A percentile compares a stretch with the other conserved stretches of the same genome.
Conservation (phyloP, 371 early-diverging fungal species). For the Mucor irregularis region DNA sequence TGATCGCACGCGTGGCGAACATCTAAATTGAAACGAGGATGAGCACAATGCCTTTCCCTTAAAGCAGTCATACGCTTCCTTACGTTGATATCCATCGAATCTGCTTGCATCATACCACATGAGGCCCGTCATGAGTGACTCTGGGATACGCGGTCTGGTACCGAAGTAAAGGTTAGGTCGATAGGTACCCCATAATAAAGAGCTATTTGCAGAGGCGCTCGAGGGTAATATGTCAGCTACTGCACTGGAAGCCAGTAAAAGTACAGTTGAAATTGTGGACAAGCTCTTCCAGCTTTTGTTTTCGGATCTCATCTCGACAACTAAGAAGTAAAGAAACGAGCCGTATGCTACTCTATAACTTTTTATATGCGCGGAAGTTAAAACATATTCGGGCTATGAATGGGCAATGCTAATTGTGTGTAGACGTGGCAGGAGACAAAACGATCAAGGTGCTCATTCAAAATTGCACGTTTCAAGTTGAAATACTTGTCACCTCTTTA, state of each 20-base stretch:
- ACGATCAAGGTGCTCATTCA: no score
- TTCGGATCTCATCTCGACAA: no score
- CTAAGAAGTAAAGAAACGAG: no score
- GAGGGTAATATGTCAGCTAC: conserved; percentile 3
- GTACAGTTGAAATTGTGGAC: background rate
- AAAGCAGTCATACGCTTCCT: background rate
- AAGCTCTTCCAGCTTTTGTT: conserved; percentile 1
- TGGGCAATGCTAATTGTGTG: no score
- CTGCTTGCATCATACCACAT: conserved; percentile 86
- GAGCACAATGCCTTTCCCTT: background rate
- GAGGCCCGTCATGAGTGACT: conserved; percentile 84
- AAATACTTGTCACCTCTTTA: no score
- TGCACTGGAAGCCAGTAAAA: conserved; percentile 1
- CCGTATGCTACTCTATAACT: no score
- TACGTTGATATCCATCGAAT: conserved; percentile 58
- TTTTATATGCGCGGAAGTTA: no score
- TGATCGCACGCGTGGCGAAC: conserved; percentile 91
- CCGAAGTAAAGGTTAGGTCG: conserved; percentile 97
- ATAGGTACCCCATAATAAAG: conserved; percentile 89
- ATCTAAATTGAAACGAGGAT: conserved; percentile 35
- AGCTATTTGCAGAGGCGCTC: conserved; percentile 25
- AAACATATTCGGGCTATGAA: no score
- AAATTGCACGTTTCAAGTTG: no score
- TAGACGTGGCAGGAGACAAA: no score
- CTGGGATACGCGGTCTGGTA: conserved; percentile 75